Base-by-base conservation (phyloP, 345 rosid genomes). In the Alliaria petiolata region DNA sequence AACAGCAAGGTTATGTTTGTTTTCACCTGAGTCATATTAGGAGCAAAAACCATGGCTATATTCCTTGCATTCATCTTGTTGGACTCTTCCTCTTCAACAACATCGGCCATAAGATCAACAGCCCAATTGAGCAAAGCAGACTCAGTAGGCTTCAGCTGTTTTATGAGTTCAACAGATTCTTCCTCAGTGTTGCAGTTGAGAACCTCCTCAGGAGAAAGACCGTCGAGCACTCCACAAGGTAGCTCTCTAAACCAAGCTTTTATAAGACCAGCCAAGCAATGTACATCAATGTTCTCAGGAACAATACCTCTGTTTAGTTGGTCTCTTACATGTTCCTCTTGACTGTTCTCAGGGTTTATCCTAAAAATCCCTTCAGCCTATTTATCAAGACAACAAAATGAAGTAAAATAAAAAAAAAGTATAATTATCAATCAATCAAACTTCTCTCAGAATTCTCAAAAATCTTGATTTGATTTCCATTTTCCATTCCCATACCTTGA, bases 231-330 rank as follows among this genome's bases (percentile, higher is more conserved):
- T 12, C 99, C 97, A 2, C 85, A 87, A 40, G 96, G 99, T 62
- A 95, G 90, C 83, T 95, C 99, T 69, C 99, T 77, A 72, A 95
- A 89, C 99, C 99, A 95, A 50, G 99, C 99, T 62, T 95, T 95
- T 38, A 95, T 95, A 69, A 91, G 93, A 68, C 96, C 97, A 30
- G 99, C 97, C 68, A 95, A 68, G 62, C 97, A 95, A 69, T 95
- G 99, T 11, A 91, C 95, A 74, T 91, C 96, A 16, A 91, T 91
- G 52, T 86, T 80, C 53, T 86, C 86, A 0, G 97, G 99, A 22
- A 95, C 91, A 54, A 86, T 82, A 38, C 99, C 99, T 74, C 90
- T 82, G 83, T 95, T 95, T 30, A 95, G 77, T 80, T 89, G 96
- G 75, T 86, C 89, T 77, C 99, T 89, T 19, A 89, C 96, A 66